A percentile compares a stretch with the other conserved stretches of the same genome.
Evolutionary conservation across 78 protist genomes (phyloP).

Genomic region (Mantamonas sphyraenae): DNA sequence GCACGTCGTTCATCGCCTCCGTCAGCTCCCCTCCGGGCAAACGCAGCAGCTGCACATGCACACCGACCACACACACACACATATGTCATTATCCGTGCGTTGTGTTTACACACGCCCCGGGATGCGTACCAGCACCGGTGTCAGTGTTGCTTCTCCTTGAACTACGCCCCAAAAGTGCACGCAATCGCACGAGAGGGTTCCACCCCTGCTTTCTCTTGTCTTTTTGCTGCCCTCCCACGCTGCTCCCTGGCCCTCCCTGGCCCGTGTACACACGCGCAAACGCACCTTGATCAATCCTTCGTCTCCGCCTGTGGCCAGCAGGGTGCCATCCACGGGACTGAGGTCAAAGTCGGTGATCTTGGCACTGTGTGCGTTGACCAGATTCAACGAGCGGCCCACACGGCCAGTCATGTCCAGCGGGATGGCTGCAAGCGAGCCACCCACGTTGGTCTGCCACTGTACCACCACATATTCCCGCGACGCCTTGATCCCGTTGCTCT

Average conservation of each 20-base stretch:
- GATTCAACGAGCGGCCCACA: constrained; percentile 30
- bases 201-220: no score
- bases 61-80: no score
- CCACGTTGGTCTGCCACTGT: constrained; percentile 81
- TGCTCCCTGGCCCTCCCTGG: no score
- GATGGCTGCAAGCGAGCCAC: constrained; percentile 78
- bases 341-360: constrained; percentile 83
- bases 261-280: no score
- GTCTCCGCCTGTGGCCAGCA: constrained; percentile 84
- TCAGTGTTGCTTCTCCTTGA: no score
- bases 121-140: no score
- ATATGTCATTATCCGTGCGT: no score
- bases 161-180: no score
- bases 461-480: constrained; percentile 75
- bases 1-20: constrained; percentile 30
- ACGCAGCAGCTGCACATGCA: no score
- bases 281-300: constrained; percentile 83
- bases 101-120: no score
- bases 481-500: constrained; percentile 60
- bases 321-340: constrained; percentile 85
- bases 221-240: no score
- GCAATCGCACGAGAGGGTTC: no score
- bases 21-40: constrained; percentile 85
- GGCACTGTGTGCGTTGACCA: constrained; percentile 77
- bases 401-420: constrained; percentile 20